Evolutionary conservation across 148 eudicot genomes (phyloP).

Genomic region (Rheum nobile): DNA sequence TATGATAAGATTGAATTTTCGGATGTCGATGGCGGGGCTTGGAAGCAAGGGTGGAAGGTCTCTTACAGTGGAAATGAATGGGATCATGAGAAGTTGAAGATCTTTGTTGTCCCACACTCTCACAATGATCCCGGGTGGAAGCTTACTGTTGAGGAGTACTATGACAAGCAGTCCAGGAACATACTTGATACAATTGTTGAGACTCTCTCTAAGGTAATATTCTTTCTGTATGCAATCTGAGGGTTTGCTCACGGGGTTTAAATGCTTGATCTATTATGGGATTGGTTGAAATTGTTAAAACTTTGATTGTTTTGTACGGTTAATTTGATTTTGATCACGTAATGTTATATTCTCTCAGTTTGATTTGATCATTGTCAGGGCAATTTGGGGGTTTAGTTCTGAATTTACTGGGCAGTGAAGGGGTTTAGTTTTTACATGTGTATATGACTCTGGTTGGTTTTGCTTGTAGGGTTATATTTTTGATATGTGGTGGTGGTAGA

Average conservation of each 20-base stretch:
- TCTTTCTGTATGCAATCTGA: not conserved
- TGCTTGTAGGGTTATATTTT: not conserved
- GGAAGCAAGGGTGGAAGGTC: constrained; percentile 97
- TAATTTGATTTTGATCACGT: no score
- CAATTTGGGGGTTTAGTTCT: not conserved
- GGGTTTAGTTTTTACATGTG: not conserved
- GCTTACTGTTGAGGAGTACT: constrained; percentile 89
- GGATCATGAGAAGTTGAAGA: constrained; percentile 75
- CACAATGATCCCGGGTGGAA: constrained; percentile 99
- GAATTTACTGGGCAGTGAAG: not conserved
- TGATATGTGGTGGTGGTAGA: not conserved
- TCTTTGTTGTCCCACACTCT: constrained; percentile 89
- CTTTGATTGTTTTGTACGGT: no score
- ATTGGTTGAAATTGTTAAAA: no score
- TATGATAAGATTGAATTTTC: constrained; percentile 67
- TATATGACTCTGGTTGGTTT: not conserved
- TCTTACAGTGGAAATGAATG: constrained; percentile 68
- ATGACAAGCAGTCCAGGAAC: constrained; percentile 66
- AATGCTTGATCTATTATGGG: not conserved
- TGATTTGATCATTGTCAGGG: not conserved
- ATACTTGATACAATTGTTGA: constrained; percentile 94
- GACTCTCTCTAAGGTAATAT: constrained; percentile 62
- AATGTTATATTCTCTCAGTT: no score
- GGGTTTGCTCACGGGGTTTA: not conserved
- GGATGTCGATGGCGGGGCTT: constrained; percentile 85